Evolutionary conservation across 83 land plant species (phyloP).

Genomic region (Picea abies): DNA sequence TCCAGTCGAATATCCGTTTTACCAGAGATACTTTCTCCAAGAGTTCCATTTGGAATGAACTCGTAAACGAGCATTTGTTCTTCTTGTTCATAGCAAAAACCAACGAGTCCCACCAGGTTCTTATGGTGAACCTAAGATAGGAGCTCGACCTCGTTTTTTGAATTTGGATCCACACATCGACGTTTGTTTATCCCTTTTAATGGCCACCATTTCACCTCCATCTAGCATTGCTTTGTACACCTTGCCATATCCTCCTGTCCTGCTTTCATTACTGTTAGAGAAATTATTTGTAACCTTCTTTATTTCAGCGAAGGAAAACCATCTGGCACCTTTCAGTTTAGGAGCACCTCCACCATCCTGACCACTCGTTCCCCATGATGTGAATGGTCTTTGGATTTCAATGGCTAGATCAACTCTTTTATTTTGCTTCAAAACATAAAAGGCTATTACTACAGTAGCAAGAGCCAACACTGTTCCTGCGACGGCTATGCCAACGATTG

Average conservation of each 20-base stretch:
- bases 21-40: conserved; percentile 47
- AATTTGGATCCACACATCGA: conserved; percentile 54
- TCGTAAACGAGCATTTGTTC: conserved; percentile 70
- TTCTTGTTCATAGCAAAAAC: conserved; percentile 59
- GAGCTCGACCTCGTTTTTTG: conserved; percentile 61
- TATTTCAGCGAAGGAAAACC: conserved; percentile 13
- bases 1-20: too few relatives aligned
- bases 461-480: too few relatives aligned
- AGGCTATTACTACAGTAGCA: too few relatives aligned
- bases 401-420: too few relatives aligned
- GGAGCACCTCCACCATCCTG: background rate
- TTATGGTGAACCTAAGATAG: conserved; percentile 72
- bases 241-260: conserved; percentile 26
- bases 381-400: too few relatives aligned
- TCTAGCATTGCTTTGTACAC: conserved; percentile 51
- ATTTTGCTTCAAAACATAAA: too few relatives aligned
- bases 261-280: conserved; percentile 10
- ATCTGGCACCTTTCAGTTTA: conserved; percentile 24
- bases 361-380: background rate
- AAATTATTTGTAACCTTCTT: conserved; percentile 24
- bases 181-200: conserved; percentile 53
- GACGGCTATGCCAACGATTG: too few relatives aligned
- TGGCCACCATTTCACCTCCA: conserved; percentile 48
- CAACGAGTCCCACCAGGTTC: conserved; percentile 49
- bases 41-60: conserved; percentile 50